phyloP scores from a whole-genome alignment of 495 filamentous ascomycete genomes.

The Neurospora africana region DNA sequence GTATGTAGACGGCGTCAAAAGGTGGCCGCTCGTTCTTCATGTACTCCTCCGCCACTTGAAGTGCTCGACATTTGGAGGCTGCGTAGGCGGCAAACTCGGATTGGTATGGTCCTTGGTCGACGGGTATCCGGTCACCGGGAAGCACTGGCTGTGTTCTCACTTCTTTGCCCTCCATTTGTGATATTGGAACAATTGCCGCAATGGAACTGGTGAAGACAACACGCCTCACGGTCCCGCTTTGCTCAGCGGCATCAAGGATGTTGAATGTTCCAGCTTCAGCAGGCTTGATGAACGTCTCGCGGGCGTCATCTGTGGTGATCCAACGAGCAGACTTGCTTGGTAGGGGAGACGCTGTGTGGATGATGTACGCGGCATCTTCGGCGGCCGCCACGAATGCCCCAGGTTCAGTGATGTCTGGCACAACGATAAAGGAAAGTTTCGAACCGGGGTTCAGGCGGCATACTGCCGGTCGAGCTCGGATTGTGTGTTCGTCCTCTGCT shows the following conservation, averaged over 20 bases:
- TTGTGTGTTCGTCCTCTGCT: slow-evolving; percentile 17
- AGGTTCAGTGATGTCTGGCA: slow-evolving; percentile 36
- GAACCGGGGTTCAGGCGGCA: slow-evolving; percentile 17
- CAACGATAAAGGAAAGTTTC: slow-evolving; percentile 29
- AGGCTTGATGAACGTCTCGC: slow-evolving; percentile 50
- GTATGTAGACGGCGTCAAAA: slow-evolving; percentile 38
- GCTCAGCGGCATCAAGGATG: slow-evolving; percentile 56
- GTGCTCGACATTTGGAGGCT: slow-evolving; percentile 32
- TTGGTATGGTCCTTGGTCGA: slow-evolving; percentile 26
- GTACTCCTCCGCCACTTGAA: slow-evolving; percentile 33
- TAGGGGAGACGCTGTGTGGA: slow-evolving; percentile 44
- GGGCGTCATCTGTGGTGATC: slow-evolving; percentile 37
- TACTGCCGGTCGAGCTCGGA: slow-evolving; percentile 21
- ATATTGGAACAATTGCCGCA: slow-evolving; percentile 22
- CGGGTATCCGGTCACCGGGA: slow-evolving; percentile 19
- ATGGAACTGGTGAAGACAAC: slow-evolving; percentile 46
- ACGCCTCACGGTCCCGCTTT: slow-evolving; percentile 51
- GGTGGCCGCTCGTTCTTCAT: slow-evolving; percentile 26
- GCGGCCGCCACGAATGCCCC: slow-evolving; percentile 38
- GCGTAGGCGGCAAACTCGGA: slow-evolving; percentile 27
- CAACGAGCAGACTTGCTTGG: not conserved
- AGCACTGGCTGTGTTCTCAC: slow-evolving; percentile 6
- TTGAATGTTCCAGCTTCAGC: slow-evolving; percentile 65
- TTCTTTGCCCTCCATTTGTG: slow-evolving; percentile 14
- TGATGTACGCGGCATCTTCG: slow-evolving; percentile 35